Percentiles rank a stretch among this genome's conserved stretches.
phyloP scores from a whole-genome alignment of 352 stramenopile species.

The Phytopythium sindhum region DNA sequence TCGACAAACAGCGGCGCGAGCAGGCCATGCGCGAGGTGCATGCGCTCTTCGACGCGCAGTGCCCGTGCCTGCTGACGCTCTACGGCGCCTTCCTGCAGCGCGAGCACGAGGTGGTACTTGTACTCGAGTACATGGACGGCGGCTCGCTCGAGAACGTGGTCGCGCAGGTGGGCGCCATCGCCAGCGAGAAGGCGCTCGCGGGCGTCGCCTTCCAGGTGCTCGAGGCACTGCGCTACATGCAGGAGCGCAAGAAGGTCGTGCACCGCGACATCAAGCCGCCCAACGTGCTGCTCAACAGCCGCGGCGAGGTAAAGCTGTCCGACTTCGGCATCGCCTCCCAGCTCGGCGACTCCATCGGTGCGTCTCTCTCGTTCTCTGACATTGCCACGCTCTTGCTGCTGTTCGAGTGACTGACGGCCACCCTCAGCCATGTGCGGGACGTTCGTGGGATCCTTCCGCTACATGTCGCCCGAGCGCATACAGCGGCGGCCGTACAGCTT shows the following conservation, averaged over 20 bases:
- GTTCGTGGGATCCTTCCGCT: conserved; percentile 93
- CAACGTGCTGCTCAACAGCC: conserved; percentile 93
- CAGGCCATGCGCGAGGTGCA: conserved; percentile 90
- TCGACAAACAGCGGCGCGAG: conserved; percentile 79
- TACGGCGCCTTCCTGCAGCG: conserved; percentile 85
- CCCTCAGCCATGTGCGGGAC: conserved; percentile 87
- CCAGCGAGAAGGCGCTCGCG: conserved; percentile 80
- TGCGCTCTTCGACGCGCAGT: conserved; percentile 81
- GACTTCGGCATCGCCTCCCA: conserved; percentile 96
- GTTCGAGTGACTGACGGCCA: not conserved
- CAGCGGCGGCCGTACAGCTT: conserved; percentile 87
- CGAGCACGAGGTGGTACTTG: conserved; percentile 87
- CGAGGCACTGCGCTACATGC: conserved; percentile 92
- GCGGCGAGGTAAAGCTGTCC: conserved; percentile 93
- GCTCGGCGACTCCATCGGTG: conserved; percentile 82
- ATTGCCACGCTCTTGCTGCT: not conserved
- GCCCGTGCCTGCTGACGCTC: conserved; percentile 86
- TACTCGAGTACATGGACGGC: conserved; percentile 93
- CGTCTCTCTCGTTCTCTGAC: no score
- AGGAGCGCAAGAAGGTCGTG: conserved; percentile 85
- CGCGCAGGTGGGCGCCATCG: conserved; percentile 71
- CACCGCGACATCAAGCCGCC: conserved; percentile 97
- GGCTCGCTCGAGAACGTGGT: conserved; percentile 90
- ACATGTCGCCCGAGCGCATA: conserved; percentile 92
- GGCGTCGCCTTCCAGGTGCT: conserved; percentile 93